Conservation (phyloP, 2,329 filamentous ascomycete species). For the Aspergillus sp. region DNA sequence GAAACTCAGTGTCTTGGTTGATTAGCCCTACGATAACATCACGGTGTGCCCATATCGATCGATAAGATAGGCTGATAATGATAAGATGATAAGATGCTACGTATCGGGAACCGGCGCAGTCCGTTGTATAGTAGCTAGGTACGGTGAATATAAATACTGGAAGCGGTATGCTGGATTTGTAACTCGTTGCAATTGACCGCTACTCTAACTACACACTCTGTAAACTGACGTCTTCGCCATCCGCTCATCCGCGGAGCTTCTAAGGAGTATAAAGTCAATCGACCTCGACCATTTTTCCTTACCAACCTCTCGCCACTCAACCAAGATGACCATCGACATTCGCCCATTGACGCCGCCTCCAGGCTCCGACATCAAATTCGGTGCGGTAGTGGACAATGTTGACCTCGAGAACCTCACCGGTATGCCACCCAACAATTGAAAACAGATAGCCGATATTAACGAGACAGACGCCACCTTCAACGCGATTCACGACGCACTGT, state of each 20-base stretch:
- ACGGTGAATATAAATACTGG: too few species aligned
- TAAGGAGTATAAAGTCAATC: too few species aligned
- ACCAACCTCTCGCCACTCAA: background rate
- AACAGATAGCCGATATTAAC: slow-evolving; percentile 6
- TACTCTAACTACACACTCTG: too few species aligned
- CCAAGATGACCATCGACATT: background rate
- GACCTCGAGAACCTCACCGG: slow-evolving; percentile 58
- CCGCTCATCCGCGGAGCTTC: too few species aligned
- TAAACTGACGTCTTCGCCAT: too few species aligned
- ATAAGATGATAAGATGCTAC: background rate
- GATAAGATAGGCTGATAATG: too few species aligned
- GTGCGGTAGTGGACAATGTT: slow-evolving; percentile 52
- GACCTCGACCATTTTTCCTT: too few species aligned
- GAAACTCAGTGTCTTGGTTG: slow-evolving; percentile 24
- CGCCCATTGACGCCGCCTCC: slow-evolving; percentile 15
- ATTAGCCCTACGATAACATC: slow-evolving; percentile 11
- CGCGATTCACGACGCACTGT: slow-evolving; percentile 58
- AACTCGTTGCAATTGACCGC: too few species aligned
- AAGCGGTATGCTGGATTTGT: too few species aligned
- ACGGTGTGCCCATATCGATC: background rate
- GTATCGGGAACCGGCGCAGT: background rate
- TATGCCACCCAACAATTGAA: slow-evolving; percentile 31
- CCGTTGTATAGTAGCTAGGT: background rate
- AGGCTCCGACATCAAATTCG: slow-evolving; percentile 49
- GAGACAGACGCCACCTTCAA: slow-evolving; percentile 56